phyloP scores from a whole-genome alignment of 169 alveolate species.

The Neospora caninum region DNA sequence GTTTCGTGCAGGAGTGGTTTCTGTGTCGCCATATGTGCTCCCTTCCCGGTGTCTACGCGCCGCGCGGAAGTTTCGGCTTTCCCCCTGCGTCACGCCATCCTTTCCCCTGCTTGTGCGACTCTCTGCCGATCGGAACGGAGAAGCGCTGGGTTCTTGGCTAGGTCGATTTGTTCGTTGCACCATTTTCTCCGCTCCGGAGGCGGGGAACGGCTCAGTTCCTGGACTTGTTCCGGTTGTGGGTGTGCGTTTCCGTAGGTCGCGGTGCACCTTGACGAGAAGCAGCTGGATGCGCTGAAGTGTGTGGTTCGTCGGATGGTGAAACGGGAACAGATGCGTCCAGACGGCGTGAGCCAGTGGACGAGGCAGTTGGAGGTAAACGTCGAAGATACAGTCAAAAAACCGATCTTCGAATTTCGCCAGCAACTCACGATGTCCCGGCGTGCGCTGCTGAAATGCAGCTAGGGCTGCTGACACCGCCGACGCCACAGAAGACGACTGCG shows the following conservation, averaged over 20 bases:
- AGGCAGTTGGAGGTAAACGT: conserved; percentile 58
- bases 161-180: not conserved
- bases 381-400: conserved; percentile 37
- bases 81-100: not conserved
- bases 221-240: not conserved
- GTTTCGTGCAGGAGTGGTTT: not conserved
- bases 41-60: not conserved
- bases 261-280: not conserved
- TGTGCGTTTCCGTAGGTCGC: not conserved
- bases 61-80: not conserved
- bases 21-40: not conserved
- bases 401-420: conserved; percentile 49
- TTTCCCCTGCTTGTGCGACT: not conserved
- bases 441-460: conserved; percentile 58
- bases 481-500: conserved; percentile 13
- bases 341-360: conserved; percentile 28
- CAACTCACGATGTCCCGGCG: conserved; percentile 46
- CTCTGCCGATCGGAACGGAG: not conserved
- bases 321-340: conserved; percentile 46
- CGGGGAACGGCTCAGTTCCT: not conserved
- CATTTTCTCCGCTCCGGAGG: not conserved
- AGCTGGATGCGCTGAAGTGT: conserved; percentile 23
- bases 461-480: conserved; percentile 53
- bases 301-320: conserved; percentile 15
- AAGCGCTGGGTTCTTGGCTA: not conserved